Percentiles rank a stretch among this genome's conserved stretches.
Conservation (phyloP, 495 filamentous ascomycete genomes). For the Penicillium manginii region DNA sequence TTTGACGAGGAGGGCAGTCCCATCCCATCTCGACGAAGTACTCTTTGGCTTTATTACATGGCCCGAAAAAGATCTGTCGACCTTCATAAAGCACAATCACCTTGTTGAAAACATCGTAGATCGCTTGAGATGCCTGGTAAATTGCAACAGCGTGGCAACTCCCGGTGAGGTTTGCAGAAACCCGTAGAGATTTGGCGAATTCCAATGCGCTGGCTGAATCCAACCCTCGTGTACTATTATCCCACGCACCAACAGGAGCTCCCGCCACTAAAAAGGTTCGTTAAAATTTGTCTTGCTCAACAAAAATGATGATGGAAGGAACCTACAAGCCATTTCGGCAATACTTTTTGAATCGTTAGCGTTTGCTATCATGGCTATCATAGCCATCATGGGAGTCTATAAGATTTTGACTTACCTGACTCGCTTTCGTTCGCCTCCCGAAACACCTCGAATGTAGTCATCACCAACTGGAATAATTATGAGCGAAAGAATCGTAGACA, state of each 20-base stretch:
- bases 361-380: too few species aligned
- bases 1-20: slow-evolving; percentile 61
- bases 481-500: slow-evolving; percentile 46
- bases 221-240: slow-evolving; percentile 83
- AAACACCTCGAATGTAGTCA: slow-evolving; percentile 66
- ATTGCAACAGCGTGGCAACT: slow-evolving; percentile 79
- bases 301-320: slow-evolving; percentile 25
- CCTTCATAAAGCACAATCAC: slow-evolving; percentile 66
- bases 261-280: slow-evolving; percentile 59
- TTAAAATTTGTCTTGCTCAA: slow-evolving; percentile 27
- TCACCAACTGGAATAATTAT: slow-evolving; percentile 46
- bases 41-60: slow-evolving; percentile 55
- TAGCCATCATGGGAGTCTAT: background rate
- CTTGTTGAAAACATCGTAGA: slow-evolving; percentile 72
- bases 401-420: slow-evolving; percentile 35
- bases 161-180: slow-evolving; percentile 74
- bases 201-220: slow-evolving; percentile 84
- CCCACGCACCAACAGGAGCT: slow-evolving; percentile 76
- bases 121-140: slow-evolving; percentile 85
- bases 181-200: slow-evolving; percentile 66
- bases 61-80: slow-evolving; percentile 70
- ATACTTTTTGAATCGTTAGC: slow-evolving; percentile 40
- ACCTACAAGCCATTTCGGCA: slow-evolving; percentile 60
- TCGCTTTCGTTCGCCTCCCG: slow-evolving; percentile 81
- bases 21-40: slow-evolving; percentile 68